Evolutionary conservation across 2,329 filamentous ascomycete species (phyloP).

Genomic region (Cladosporium sp.): DNA sequence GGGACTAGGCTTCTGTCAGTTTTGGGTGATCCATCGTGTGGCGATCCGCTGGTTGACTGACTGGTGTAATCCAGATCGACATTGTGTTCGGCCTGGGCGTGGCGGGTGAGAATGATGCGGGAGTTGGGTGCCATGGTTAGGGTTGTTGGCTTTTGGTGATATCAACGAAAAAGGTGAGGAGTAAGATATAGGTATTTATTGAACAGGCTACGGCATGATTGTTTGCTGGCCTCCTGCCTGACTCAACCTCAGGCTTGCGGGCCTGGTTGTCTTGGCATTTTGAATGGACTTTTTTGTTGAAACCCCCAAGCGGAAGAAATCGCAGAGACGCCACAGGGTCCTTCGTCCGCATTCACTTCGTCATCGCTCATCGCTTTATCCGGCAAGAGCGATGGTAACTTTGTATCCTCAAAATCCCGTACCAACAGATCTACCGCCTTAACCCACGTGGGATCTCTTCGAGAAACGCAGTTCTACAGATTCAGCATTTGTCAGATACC

Average conservation of each 20-base stretch:
- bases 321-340: background rate
- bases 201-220: background rate
- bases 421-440: too few species aligned
- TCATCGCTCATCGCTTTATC: background rate
- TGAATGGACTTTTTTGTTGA: constrained; percentile 1
- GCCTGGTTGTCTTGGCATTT: background rate
- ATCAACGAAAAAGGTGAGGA: background rate
- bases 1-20: constrained; percentile 19
- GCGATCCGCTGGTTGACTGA: constrained; percentile 14
- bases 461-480: background rate
- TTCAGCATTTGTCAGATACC: background rate
- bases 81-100: constrained; percentile 31
- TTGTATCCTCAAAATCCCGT: too few species aligned
- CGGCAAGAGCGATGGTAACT: background rate
- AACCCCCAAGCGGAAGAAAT: background rate
- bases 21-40: background rate
- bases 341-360: background rate
- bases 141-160: too few species aligned
- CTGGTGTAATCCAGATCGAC: constrained; percentile 30
- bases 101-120: constrained; percentile 29
- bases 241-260: constrained; percentile 1
- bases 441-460: too few species aligned
- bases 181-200: background rate
- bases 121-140: constrained; percentile 31
- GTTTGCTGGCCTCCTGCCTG: constrained; percentile 4